phyloP scores from a whole-genome alignment of 441 rosid genomes.

The Corymbia citriodora region DNA sequence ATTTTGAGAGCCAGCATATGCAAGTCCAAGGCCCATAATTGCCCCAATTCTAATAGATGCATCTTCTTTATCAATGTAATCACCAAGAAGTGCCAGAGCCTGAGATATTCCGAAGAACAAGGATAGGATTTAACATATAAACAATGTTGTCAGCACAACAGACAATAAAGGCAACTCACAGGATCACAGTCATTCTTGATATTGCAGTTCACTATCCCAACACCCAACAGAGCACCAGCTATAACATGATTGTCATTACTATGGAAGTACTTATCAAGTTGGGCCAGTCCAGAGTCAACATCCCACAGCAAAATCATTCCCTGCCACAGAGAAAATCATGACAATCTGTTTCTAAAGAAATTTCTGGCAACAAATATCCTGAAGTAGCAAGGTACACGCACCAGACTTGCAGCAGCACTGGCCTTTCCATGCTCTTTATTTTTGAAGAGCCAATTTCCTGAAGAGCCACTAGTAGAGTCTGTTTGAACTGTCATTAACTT shows the following conservation, averaged over 20 bases:
- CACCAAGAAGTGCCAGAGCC: conserved; percentile 89
- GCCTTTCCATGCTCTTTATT: conserved; percentile 94
- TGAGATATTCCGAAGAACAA: conserved; percentile 21
- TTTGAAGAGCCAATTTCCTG: conserved; percentile 93
- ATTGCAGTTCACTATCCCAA: conserved; percentile 88
- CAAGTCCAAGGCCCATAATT: conserved; percentile 92
- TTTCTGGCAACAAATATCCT: not conserved
- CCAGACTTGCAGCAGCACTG: conserved; percentile 99
- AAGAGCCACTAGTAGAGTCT: conserved; percentile 60
- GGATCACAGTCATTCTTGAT: conserved; percentile 89
- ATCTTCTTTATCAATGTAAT: conserved; percentile 69
- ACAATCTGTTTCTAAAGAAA: conserved; percentile 12
- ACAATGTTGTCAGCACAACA: not conserved
- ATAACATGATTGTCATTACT: conserved; percentile 73
- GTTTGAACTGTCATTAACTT: conserved; percentile 84
- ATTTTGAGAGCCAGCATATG: conserved; percentile 94
- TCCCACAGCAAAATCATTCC: conserved; percentile 98
- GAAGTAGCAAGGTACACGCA: conserved; percentile 16
- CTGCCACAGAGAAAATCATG: conserved; percentile 25
- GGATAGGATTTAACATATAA: not conserved
- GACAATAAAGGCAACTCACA: conserved; percentile 36
- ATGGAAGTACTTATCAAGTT: conserved; percentile 89
- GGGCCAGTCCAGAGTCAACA: conserved; percentile 87
- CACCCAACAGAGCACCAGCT: conserved; percentile 93
- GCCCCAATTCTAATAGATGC: conserved; percentile 82